These are phyloP conservation scores for Boletus semigastroideus DNA, from an alignment of 1,284 basidiomycete genomes.

Conservation along the genomic window DNA sequence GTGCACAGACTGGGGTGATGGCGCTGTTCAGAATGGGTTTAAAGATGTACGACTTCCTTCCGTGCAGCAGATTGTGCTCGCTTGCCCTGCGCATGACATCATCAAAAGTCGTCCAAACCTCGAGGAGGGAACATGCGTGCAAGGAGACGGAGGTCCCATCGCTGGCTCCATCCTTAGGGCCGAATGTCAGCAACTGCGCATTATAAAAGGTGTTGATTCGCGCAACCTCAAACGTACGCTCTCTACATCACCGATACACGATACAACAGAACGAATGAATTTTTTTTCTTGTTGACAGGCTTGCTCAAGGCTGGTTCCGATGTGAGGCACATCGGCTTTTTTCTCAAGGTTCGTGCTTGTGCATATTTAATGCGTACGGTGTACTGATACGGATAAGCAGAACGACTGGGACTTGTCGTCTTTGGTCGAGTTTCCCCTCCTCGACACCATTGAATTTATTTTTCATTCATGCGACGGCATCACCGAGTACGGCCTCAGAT, in stretches of 20 bases:
- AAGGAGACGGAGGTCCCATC: constrained; percentile 8
- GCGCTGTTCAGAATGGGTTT: no score
- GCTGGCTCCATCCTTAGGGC: constrained; percentile 9
- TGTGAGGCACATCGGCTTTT: background rate
- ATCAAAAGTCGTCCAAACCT: constrained; percentile 34
- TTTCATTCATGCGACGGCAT: no score
- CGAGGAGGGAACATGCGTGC: constrained; percentile 22
- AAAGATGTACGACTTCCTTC: no score
- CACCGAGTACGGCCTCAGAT: no score
- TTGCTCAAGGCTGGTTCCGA: constrained; percentile 3
- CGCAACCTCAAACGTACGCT: background rate
- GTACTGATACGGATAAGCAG: background rate
- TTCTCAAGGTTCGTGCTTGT: background rate
- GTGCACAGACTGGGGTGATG: no score
- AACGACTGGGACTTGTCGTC: background rate
- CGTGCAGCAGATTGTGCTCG: no score
- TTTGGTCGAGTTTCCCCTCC: constrained; percentile 1
- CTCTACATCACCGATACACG: constrained; percentile 12
- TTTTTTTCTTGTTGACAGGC: background rate
- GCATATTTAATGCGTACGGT: background rate
- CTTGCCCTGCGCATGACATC: constrained; percentile 15
- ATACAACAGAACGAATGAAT: background rate
- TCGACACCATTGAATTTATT: background rate
- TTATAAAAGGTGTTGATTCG: constrained; percentile 5
- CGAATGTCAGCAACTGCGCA: constrained; percentile 1